Evolutionary conservation across 1,284 basidiomycete genomes (phyloP).

Genomic region (Ceratobasidium sp.): DNA sequence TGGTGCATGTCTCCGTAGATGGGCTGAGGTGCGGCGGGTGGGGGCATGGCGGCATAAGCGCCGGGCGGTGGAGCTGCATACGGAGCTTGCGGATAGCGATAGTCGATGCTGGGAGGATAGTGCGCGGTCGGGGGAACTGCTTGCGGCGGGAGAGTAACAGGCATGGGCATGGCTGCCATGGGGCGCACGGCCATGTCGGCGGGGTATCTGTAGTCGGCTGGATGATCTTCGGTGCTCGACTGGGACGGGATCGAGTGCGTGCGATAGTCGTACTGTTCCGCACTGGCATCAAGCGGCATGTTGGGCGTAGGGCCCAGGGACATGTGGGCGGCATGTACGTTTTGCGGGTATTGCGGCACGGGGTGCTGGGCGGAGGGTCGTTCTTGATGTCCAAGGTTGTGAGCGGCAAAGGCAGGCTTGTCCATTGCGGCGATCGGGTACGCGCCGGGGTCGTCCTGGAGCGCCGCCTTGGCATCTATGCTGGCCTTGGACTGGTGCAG

Average conservation of each 20-base stretch:
- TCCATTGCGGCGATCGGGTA: slow-evolving; percentile 31
- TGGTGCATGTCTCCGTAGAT: slow-evolving; percentile 33
- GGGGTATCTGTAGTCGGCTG: slow-evolving; percentile 30
- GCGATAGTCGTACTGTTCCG: slow-evolving; percentile 37
- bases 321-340: slow-evolving; percentile 24
- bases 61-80: slow-evolving; percentile 35
- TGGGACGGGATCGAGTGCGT: slow-evolving; percentile 29
- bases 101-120: slow-evolving; percentile 26
- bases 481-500: slow-evolving; percentile 30
- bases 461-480: slow-evolving; percentile 23
- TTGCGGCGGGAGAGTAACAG: slow-evolving; percentile 22
- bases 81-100: slow-evolving; percentile 29
- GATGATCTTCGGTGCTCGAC: slow-evolving; percentile 12
- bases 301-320: slow-evolving; percentile 31
- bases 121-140: slow-evolving; percentile 21
- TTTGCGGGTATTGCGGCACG: slow-evolving; percentile 35
- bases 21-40: slow-evolving; percentile 11
- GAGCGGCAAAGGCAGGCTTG: neutral
- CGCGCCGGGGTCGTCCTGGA: slow-evolving; percentile 14
- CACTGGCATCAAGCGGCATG: slow-evolving; percentile 33
- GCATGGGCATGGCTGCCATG: slow-evolving; percentile 20
- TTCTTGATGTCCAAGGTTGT: slow-evolving; percentile 18
- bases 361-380: slow-evolving; percentile 36
- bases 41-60: slow-evolving; percentile 31
- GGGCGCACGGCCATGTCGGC: slow-evolving; percentile 22